phyloP scores from a whole-genome alignment of 441 rosid species.

The Omphalea diandra region DNA sequence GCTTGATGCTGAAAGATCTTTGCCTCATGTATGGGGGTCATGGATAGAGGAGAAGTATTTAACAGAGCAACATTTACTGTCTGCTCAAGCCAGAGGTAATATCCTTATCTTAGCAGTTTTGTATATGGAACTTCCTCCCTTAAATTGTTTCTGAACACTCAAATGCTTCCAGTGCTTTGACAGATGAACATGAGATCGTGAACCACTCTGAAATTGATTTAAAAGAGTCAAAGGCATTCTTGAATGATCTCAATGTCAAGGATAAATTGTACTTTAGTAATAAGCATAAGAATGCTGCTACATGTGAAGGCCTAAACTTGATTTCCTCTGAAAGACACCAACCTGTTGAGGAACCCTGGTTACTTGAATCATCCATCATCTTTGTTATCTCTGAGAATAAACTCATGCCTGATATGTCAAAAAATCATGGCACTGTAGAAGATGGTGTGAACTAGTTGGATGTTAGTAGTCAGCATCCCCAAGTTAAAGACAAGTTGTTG shows the following conservation, averaged over 20 bases:
- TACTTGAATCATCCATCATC: conserved; percentile 37
- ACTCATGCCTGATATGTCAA: conserved; percentile 32
- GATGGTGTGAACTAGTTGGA: conserved; percentile 28
- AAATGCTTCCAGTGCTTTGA: conserved; percentile 91
- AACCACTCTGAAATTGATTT: conserved; percentile 31
- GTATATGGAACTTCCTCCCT: conserved; percentile 26
- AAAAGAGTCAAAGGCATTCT: conserved; percentile 34
- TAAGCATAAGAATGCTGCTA: conserved; percentile 29
- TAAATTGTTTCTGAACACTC: conserved; percentile 77
- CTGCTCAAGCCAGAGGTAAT: conserved; percentile 55
- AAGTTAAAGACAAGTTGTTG: conserved; percentile 40
- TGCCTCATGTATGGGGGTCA: conserved; percentile 62
- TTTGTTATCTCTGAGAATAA: conserved; percentile 28
- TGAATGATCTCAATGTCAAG: conserved; percentile 35
- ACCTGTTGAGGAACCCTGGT: conserved; percentile 96
- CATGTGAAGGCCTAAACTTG: conserved; percentile 29
- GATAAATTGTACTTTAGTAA: conserved; percentile 34
- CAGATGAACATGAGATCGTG: conserved; percentile 58
- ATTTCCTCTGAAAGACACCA: conserved; percentile 52
- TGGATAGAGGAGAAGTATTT: conserved; percentile 65
- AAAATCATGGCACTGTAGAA: conserved; percentile 28
- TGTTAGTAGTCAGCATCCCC: conserved; percentile 37
- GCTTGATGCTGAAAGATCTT: conserved; percentile 34
- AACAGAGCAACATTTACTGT: conserved; percentile 33
- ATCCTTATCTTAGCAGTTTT: conserved; percentile 33